These are phyloP conservation scores for Apiospora pterosperma DNA, from an alignment of 2,329 filamentous ascomycete species.

Conservation along the genomic window DNA sequence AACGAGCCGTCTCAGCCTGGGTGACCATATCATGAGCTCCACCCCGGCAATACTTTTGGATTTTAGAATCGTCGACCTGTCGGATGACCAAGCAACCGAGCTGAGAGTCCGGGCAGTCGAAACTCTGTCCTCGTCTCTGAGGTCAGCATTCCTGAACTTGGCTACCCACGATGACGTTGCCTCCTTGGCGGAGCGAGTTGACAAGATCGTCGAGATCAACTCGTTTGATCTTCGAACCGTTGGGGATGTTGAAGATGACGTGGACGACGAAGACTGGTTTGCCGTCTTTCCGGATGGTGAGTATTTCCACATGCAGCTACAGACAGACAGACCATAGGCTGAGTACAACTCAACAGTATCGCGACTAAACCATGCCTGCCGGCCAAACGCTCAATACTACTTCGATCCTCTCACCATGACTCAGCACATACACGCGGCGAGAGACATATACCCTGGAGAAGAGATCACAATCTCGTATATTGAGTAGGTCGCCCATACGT, in stretches of 20 bases:
- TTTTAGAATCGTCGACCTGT: constrained; percentile 28
- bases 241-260: constrained; percentile 20
- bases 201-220: constrained; percentile 34
- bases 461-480: constrained; percentile 43
- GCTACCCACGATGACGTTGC: constrained; percentile 28
- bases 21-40: constrained; percentile 35
- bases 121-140: constrained; percentile 26
- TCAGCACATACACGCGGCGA: constrained; percentile 35
- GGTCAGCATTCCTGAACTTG: constrained; percentile 29
- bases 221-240: constrained; percentile 34
- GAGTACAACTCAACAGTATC: constrained; percentile 22
- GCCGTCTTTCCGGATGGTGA: constrained; percentile 32
- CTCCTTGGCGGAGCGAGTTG: constrained; percentile 24
- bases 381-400: constrained; percentile 41
- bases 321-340: neutral
- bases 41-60: constrained; percentile 38
- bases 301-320: neutral
- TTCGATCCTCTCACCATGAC: constrained; percentile 35
- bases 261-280: constrained; percentile 22
- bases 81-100: constrained; percentile 17
- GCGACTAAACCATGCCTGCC: constrained; percentile 42
- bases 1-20: constrained; percentile 27
- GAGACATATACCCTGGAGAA: constrained; percentile 37
- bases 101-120: constrained; percentile 28
- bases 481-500: constrained; percentile 19